These are phyloP conservation scores for Ricinus communis DNA, from an alignment of 345 rosid species.

Conservation along the genomic window DNA sequence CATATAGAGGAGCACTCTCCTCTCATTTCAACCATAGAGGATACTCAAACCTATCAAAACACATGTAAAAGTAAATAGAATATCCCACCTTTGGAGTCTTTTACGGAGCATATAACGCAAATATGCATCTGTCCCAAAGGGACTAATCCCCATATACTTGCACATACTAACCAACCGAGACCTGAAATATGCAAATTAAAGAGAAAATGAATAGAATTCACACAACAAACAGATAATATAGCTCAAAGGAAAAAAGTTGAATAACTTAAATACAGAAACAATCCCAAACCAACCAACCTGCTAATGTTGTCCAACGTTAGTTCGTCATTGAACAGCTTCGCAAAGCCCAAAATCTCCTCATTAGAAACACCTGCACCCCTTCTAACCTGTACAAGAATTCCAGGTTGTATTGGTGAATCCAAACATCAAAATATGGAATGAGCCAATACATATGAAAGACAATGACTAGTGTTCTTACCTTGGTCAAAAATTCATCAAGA, in stretches of 20 bases:
- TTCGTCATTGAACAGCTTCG: slow-evolving; percentile 91
- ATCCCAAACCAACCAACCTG: slow-evolving; percentile 52
- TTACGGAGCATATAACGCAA: slow-evolving; percentile 89
- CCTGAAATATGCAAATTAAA: slow-evolving; percentile 41
- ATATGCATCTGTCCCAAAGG: slow-evolving; percentile 92
- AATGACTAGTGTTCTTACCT: slow-evolving; percentile 1
- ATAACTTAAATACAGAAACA: not conserved
- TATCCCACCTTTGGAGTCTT: slow-evolving; percentile 76
- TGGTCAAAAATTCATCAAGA: slow-evolving; percentile 24
- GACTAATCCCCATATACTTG: slow-evolving; percentile 96
- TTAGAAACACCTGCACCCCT: slow-evolving; percentile 85
- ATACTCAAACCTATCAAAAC: not conserved
- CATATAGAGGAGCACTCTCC: not conserved
- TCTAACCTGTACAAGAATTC: slow-evolving; percentile 60
- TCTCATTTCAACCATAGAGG: not conserved
- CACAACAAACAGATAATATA: not conserved
- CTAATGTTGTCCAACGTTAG: slow-evolving; percentile 93
- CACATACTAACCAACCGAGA: slow-evolving; percentile 93
- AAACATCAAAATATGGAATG: not conserved
- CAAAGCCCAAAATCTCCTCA: slow-evolving; percentile 96
- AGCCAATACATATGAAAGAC: not conserved
- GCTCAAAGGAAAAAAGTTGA: not conserved
- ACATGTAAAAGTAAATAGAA: not conserved
- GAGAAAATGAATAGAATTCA: not conserved
- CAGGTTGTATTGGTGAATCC: not conserved